phyloP scores from a whole-genome alignment of 768 basidiomycete species.

The Boletus eberwhitei region DNA sequence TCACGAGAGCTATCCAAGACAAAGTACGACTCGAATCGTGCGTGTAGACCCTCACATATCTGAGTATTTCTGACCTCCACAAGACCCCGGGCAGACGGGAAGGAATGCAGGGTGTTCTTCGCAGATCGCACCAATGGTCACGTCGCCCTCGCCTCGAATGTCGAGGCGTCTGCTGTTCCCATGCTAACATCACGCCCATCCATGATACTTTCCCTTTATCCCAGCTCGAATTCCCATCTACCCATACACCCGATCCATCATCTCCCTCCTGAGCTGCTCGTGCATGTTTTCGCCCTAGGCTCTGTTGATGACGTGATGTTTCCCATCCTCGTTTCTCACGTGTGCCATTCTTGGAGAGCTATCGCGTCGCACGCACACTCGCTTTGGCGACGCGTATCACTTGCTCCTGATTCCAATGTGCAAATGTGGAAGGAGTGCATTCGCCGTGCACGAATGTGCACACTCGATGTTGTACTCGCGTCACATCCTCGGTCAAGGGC shows the following conservation, averaged over 20 bases:
- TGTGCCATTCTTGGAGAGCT: conserved; percentile 62
- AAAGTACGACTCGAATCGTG: conserved; percentile 34
- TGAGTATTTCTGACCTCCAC: conserved; percentile 5
- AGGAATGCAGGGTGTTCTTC: conserved; percentile 17
- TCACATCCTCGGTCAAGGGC: conserved; percentile 28
- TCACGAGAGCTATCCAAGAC: conserved; percentile 46
- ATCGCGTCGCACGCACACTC: conserved; percentile 57
- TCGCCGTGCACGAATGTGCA: conserved; percentile 54
- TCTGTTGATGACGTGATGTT: conserved; percentile 54
- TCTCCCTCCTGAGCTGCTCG: conserved; percentile 63
- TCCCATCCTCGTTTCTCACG: conserved; percentile 63
- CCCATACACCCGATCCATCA: conserved; percentile 49
- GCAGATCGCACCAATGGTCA: conserved; percentile 22
- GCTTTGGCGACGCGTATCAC: conserved; percentile 61
- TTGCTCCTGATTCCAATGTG: conserved; percentile 40
- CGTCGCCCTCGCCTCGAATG: conserved; percentile 13
- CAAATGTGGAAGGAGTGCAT: conserved; percentile 65
- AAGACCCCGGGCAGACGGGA: conserved; percentile 18
- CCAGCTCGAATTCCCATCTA: conserved; percentile 16
- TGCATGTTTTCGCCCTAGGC: conserved; percentile 61
- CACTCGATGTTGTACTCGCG: conserved; percentile 58
- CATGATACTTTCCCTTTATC: conserved; percentile 27
- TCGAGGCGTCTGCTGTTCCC: conserved; percentile 15
- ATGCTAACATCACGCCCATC: conserved; percentile 24
- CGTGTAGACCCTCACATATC: conserved; percentile 11